Evolutionary conservation across 306 rosid species (phyloP), one percentile per base, ranked within the genome.

Genomic region (Casuarina equisetifolia): DNA sequence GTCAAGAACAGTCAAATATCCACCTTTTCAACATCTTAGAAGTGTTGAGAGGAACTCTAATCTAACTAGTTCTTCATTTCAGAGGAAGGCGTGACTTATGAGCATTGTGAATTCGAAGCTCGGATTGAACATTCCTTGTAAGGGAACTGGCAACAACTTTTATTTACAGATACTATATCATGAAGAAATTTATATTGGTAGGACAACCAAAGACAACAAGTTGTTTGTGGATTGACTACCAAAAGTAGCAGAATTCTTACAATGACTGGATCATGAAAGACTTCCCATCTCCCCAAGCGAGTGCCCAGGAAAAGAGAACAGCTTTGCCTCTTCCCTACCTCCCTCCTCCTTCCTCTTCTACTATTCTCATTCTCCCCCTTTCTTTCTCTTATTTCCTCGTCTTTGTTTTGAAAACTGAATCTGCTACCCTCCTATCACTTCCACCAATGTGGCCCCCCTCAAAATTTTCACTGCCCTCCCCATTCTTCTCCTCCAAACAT

Each of bases 211-310:
- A 66, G 42, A 45, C 58, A 70, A 19, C 11, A 16, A 77, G 19
- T 74, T 48, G 55, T 62, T 62, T 59, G 44, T 32, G 61, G 17
- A 39, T 50, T 59, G 50, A 69, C 54, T 68, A 40, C 45, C 78
- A 39, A 48, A 53, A 45, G 68, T 4, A 46, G 35, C 62, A 52
- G 58, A 42, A 38, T 48, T 15, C 32, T 67, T 40, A 8, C 63
- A 55, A 43, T 44, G 61, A 80, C 13, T 25, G 32, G 32, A 25
- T 1, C 32, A 25, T 25, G 32, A 25, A 25, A 25, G 32, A 25
- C 32, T 25, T 25, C 32, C 32, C 32, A 25, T 25, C 32, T 25
- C 32, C 32, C 32, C 32, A 25, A 25, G 32, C 32, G 0, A 25
- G 32, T 25, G 32, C 32, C 32, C 7, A 61, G 38, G 73, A 68